These are phyloP conservation scores for Arctium lappa DNA, from an alignment of 129 eudicot species.

Conservation along the genomic window DNA sequence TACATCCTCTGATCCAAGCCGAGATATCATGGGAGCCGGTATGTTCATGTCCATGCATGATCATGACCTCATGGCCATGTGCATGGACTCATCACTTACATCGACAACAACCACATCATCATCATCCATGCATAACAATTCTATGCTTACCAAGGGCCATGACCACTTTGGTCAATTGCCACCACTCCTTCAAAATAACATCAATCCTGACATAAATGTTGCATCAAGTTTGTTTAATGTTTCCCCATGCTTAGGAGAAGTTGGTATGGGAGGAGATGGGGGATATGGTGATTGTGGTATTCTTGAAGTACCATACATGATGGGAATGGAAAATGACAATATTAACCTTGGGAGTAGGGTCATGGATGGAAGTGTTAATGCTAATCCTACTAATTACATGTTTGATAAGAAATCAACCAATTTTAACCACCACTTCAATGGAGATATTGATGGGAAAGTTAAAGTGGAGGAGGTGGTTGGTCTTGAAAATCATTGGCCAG, in stretches of 20 bases:
- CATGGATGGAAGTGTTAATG: constrained; percentile 17
- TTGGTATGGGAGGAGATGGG: constrained; percentile 21
- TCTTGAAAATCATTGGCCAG: constrained; percentile 56
- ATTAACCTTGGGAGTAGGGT: constrained; percentile 34
- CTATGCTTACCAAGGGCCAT: constrained; percentile 11
- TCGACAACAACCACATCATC: constrained; percentile 48
- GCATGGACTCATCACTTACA: constrained; percentile 54
- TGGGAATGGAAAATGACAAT: constrained; percentile 60
- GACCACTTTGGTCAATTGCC: constrained; percentile 49
- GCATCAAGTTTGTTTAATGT: constrained; percentile 25
- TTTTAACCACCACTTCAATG: constrained; percentile 26
- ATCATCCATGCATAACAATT: constrained; percentile 44
- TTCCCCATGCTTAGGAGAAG: constrained; percentile 24
- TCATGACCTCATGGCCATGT: constrained; percentile 39
- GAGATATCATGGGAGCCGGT: constrained; percentile 14
- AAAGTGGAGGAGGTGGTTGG: constrained; percentile 62
- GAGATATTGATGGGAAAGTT: constrained; percentile 33
- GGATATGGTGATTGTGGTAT: constrained; percentile 42
- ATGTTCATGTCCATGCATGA: constrained; percentile 53
- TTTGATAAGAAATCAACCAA: constrained; percentile 40
- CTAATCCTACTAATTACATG: constrained; percentile 21
- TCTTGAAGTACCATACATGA: constrained; percentile 43
- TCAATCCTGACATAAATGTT: constrained; percentile 15
- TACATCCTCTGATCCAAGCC: constrained; percentile 27
- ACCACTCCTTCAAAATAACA: constrained; percentile 23